Conservation (phyloP, 768 basidiomycete genomes). For the Leccinum variicolor region DNA sequence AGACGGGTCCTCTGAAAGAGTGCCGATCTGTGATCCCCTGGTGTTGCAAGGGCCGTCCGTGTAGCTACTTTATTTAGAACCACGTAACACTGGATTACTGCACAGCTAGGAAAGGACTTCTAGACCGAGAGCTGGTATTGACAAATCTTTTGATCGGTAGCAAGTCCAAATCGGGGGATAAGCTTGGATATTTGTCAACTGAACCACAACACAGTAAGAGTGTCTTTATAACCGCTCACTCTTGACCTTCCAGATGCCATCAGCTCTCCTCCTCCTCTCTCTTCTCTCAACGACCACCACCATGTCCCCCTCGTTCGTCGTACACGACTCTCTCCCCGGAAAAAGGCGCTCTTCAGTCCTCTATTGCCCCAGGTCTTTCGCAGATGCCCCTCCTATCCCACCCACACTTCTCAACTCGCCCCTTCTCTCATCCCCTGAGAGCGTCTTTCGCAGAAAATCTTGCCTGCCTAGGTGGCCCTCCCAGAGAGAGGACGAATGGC, state of each 20-base stretch:
- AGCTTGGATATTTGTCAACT: constrained; percentile 29
- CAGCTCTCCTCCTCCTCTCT: constrained; percentile 7
- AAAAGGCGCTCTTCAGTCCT: constrained; percentile 21
- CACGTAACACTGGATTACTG: constrained; percentile 6
- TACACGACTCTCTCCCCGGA: constrained; percentile 13
- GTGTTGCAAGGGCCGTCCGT: background rate
- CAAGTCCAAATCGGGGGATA: constrained; percentile 16
- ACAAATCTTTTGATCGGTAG: constrained; percentile 17
- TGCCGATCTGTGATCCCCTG: constrained; percentile 21
- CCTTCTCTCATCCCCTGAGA: constrained; percentile 48
- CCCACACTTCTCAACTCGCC: constrained; percentile 56
- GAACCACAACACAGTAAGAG: background rate
- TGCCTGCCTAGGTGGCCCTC: constrained; percentile 38
- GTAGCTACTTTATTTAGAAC: constrained; percentile 2
- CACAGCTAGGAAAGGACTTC: constrained; percentile 9
- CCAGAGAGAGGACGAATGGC: constrained; percentile 56
- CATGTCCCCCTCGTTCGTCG: constrained; percentile 16
- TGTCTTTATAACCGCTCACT: constrained; percentile 17
- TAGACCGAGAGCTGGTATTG: background rate
- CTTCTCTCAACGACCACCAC: background rate
- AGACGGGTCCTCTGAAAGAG: constrained; percentile 46
- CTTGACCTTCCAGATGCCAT: background rate
- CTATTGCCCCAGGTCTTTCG: constrained; percentile 15
- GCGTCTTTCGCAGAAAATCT: constrained; percentile 43
- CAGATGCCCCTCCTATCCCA: constrained; percentile 48